Evolutionary conservation across 305 asterid genomes (phyloP).

Genomic region (Petunia hybrid): DNA sequence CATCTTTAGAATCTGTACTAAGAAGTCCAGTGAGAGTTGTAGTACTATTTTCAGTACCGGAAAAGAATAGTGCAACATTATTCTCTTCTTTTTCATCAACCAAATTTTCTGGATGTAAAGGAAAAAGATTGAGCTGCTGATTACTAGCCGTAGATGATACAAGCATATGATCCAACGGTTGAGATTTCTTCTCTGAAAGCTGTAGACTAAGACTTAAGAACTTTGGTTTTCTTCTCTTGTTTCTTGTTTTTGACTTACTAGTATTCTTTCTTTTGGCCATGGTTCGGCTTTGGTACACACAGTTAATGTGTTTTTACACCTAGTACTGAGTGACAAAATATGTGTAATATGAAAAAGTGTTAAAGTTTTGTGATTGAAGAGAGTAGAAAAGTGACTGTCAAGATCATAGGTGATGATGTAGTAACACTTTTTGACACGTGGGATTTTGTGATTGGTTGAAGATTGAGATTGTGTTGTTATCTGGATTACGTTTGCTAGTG

Average conservation of each 20-base stretch:
- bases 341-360: constrained; percentile 40
- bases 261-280: constrained; percentile 7
- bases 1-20: constrained; percentile 34
- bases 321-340: constrained; percentile 24
- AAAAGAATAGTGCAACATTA: constrained; percentile 68
- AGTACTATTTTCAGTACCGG: constrained; percentile 72
- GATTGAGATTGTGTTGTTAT: constrained; percentile 41
- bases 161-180: constrained; percentile 26
- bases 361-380: neutral
- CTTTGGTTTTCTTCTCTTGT: constrained; percentile 54
- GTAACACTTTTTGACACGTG: constrained; percentile 53
- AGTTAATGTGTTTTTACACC: constrained; percentile 1
- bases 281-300: too few species aligned
- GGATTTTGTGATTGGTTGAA: constrained; percentile 39
- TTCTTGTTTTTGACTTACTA: constrained; percentile 19
- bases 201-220: constrained; percentile 79
- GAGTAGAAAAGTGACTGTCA: constrained; percentile 33
- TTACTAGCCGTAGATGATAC: constrained; percentile 19
- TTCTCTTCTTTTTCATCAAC: constrained; percentile 64
- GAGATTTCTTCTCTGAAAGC: constrained; percentile 44
- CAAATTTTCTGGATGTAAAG: constrained; percentile 44
- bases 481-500: constrained; percentile 47
- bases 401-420: neutral
- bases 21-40: constrained; percentile 69
- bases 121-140: constrained; percentile 55